These are phyloP conservation scores for Hippophae gyantsensis DNA, from an alignment of 306 rosid species.

Conservation along the genomic window DNA sequence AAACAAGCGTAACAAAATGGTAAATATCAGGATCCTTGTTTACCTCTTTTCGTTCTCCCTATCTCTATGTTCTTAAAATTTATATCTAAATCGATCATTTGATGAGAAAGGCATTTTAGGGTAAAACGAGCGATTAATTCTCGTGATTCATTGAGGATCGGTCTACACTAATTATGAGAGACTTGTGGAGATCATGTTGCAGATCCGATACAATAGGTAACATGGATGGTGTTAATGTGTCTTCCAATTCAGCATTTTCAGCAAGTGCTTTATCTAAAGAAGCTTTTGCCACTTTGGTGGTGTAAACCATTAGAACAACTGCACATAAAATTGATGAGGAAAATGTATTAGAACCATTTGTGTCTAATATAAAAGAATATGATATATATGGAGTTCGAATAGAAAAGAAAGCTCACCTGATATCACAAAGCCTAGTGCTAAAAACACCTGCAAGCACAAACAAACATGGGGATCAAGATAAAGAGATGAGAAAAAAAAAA, in stretches of 20 bases:
- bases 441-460: conserved; percentile 38
- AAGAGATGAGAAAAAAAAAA: not conserved
- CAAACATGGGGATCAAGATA: conserved; percentile 1
- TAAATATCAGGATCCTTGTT: not conserved
- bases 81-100: conserved; percentile 2
- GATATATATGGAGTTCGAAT: not conserved
- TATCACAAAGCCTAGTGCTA: conserved; percentile 34
- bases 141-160: conserved; percentile 16
- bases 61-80: conserved; percentile 3
- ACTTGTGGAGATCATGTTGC: conserved; percentile 14
- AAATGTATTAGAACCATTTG: not conserved
- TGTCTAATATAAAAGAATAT: not conserved
- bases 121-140: conserved; percentile 1
- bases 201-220: conserved; percentile 17
- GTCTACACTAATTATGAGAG: conserved; percentile 27
- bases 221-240: conserved; percentile 13
- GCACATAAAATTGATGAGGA: conserved; percentile 13
- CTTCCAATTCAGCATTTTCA: conserved; percentile 26
- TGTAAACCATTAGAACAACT: conserved; percentile 33
- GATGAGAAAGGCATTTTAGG: not conserved
- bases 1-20: no score
- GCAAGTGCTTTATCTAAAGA: conserved; percentile 42
- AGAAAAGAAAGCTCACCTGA: conserved; percentile 36
- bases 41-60: not conserved
- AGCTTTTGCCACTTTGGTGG: conserved; percentile 48